Percentiles rank a stretch among this genome's conserved stretches.
Evolutionary conservation across 805 yeast species (phyloP).

Genomic region (Ogataea sp.): DNA sequence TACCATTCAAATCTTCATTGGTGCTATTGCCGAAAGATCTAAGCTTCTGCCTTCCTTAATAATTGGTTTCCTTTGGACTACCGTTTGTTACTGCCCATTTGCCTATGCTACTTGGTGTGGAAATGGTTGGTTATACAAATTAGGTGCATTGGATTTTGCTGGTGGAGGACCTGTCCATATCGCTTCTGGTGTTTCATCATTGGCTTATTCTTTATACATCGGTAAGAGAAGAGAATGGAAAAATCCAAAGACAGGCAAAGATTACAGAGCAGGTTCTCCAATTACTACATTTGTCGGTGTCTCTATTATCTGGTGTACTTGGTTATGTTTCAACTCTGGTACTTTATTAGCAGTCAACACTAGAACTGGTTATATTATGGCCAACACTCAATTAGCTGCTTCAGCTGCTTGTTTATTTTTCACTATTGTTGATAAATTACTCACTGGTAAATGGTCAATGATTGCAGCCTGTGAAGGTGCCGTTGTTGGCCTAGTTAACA

Average conservation of each 20-base stretch:
- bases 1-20: constrained; percentile 39
- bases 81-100: constrained; percentile 37
- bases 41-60: constrained; percentile 32
- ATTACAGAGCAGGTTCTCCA: constrained; percentile 28
- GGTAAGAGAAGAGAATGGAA: constrained; percentile 33
- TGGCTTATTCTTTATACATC: constrained; percentile 32
- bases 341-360: constrained; percentile 31
- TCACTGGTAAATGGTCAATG: constrained; percentile 33
- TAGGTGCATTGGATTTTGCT: constrained; percentile 40
- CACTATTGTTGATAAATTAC: constrained; percentile 31
- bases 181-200: constrained; percentile 34
- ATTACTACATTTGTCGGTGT: constrained; percentile 34
- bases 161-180: constrained; percentile 45
- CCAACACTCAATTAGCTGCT: constrained; percentile 45
- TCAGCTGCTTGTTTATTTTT: constrained; percentile 38
- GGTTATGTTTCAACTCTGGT: constrained; percentile 42
- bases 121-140: constrained; percentile 34
- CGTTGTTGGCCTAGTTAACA: constrained; percentile 36
- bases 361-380: constrained; percentile 38
- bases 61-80: constrained; percentile 31
- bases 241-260: constrained; percentile 17
- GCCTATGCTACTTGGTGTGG: constrained; percentile 41
- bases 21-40: constrained; percentile 37
- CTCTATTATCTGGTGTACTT: constrained; percentile 39
- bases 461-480: constrained; percentile 39